Percentiles rank a stretch among this genome's conserved stretches.
Conservation (phyloP, 1,139 yeast genomes). For the Kodamaea ohmeri region DNA sequence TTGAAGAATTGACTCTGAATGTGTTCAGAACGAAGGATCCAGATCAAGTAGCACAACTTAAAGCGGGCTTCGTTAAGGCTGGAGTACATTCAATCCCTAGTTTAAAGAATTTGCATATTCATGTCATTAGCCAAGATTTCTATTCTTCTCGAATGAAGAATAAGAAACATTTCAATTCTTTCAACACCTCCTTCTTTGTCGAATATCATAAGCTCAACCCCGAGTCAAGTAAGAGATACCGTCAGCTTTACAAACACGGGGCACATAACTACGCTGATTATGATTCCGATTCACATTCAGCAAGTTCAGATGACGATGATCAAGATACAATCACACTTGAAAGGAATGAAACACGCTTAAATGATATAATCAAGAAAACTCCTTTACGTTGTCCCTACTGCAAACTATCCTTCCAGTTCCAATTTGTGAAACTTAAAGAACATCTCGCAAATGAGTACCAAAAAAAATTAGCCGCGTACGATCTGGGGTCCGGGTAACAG, state of each 20-base stretch:
- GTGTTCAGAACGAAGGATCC: conserved; percentile 10
- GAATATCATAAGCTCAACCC: conserved; percentile 41
- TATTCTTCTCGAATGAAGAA: conserved; percentile 53
- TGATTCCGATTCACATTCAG: conserved; percentile 22
- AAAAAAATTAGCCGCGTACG: conserved; percentile 23
- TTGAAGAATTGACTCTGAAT: conserved; percentile 18
- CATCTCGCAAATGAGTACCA: conserved; percentile 47
- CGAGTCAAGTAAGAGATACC: conserved; percentile 11
- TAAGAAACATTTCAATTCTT: conserved; percentile 69
- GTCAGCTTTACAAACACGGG: conserved; percentile 4
- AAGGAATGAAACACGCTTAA: conserved; percentile 18
- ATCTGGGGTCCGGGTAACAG: conserved; percentile 13
- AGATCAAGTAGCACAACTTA: conserved; percentile 18
- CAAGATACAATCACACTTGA: conserved; percentile 9
- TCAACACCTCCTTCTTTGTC: conserved; percentile 64
- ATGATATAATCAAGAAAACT: conserved; percentile 28
- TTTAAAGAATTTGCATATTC: conserved; percentile 65
- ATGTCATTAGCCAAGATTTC: conserved; percentile 67
- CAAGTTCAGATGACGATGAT: conserved; percentile 15
- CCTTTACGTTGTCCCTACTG: conserved; percentile 55
- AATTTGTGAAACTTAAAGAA: conserved; percentile 44
- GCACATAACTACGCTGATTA: conserved; percentile 14
- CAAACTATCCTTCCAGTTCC: conserved; percentile 40
- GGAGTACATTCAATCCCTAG: conserved; percentile 78
- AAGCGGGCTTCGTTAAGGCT: conserved; percentile 42